Conservation (phyloP, 495 filamentous ascomycete species). For the Cairneyella variabilis region DNA sequence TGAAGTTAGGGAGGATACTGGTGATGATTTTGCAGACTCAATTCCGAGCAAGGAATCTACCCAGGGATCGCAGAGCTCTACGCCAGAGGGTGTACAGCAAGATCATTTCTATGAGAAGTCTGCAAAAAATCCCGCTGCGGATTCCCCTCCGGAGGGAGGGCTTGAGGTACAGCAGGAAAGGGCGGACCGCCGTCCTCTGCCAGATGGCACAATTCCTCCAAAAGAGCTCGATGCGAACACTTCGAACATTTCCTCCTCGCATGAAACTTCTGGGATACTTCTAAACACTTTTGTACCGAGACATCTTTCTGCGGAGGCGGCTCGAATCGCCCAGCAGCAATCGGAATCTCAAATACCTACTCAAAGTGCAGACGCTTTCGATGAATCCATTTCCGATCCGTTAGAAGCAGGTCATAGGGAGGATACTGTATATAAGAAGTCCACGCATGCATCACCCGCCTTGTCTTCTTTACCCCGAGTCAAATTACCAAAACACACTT, state of each 20-base stretch:
- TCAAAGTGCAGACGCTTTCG: conserved; percentile 33
- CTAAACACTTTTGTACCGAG: conserved; percentile 12
- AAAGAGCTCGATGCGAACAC: conserved; percentile 8
- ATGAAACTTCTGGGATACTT: conserved; percentile 24
- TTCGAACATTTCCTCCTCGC: background rate
- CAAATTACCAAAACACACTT: conserved; percentile 54
- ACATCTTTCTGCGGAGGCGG: conserved; percentile 32
- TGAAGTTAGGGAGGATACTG: conserved; percentile 1
- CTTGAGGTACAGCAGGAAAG: conserved; percentile 40
- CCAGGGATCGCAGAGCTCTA: background rate
- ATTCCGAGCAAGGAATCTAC: conserved; percentile 20
- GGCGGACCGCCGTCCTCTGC: conserved; percentile 33
- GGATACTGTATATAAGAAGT: conserved; percentile 57
- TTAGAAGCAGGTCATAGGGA: conserved; percentile 42
- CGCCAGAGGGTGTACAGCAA: conserved; percentile 36
- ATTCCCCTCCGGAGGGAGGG: conserved; percentile 27
- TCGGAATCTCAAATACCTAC: conserved; percentile 55
- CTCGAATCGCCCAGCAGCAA: conserved; percentile 44
- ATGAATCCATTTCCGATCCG: conserved; percentile 18
- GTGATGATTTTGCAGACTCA: background rate
- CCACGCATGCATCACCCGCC: conserved; percentile 38
- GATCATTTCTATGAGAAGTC: conserved; percentile 41
- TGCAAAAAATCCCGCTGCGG: conserved; percentile 16
- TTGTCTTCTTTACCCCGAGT: conserved; percentile 53
- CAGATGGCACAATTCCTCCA: conserved; percentile 42